Percentiles rank a stretch among this genome's conserved stretches.
phyloP scores from a whole-genome alignment of 169 alveolate species.

The Plasmodium yoelii region DNA sequence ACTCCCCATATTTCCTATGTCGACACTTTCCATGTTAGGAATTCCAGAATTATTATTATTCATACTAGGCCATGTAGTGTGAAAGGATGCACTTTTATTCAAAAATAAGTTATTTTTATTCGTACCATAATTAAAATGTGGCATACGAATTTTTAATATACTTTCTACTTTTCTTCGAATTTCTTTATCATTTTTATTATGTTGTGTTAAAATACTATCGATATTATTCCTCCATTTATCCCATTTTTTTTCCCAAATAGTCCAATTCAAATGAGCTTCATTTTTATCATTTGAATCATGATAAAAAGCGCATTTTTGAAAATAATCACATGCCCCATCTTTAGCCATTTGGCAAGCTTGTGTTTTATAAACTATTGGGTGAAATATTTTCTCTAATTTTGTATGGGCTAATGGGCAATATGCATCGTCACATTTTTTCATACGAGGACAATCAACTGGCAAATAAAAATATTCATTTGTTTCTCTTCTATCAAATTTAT shows the following conservation, averaged over 20 bases:
- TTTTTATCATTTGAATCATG: constrained; percentile 79
- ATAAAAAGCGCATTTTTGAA: constrained; percentile 84
- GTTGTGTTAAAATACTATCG: constrained; percentile 67
- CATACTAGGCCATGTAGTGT: constrained; percentile 40
- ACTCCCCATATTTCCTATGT: not conserved
- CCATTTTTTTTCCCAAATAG: constrained; percentile 83
- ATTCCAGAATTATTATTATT: not conserved
- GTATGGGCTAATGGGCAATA: constrained; percentile 89
- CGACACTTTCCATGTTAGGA: not conserved
- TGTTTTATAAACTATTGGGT: constrained; percentile 88
- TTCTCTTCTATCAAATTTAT: constrained; percentile 84
- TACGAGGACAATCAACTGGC: constrained; percentile 89
- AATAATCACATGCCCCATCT: constrained; percentile 78
- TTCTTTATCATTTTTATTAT: constrained; percentile 73
- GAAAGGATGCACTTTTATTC: constrained; percentile 43
- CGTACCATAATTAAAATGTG: constrained; percentile 37
- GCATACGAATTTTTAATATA: constrained; percentile 69
- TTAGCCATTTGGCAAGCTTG: constrained; percentile 84
- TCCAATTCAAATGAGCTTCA: constrained; percentile 83
- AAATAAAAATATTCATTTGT: constrained; percentile 85
- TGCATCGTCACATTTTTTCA: constrained; percentile 85
- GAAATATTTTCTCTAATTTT: constrained; percentile 87
- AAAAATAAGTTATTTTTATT: constrained; percentile 35
- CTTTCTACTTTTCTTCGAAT: constrained; percentile 75
- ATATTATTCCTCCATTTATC: constrained; percentile 79